Evolutionary conservation across 2,329 filamentous ascomycete genomes (phyloP), one percentile per base, ranked within the genome.

Genomic region (Colletotrichum sp.): DNA sequence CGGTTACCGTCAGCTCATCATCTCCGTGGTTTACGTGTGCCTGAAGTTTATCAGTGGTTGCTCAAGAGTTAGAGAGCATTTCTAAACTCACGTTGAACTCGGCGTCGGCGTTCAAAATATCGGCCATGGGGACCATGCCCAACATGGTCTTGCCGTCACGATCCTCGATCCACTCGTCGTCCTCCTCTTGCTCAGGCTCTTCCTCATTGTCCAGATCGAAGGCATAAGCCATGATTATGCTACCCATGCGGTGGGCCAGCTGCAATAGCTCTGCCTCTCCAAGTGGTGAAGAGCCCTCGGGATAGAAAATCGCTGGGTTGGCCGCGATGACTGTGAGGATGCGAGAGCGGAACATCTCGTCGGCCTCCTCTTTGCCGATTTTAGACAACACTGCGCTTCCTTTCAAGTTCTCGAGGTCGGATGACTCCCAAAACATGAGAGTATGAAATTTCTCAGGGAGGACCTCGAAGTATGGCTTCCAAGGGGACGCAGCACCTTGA

Each of bases 61-160:
- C 28, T 26, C 7, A 21, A n/a, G 10, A 10, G 1, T 12, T 1
- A 5, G 18, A 26, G 14, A 28, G 5, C 3, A 38, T 18, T 5
- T 3, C 8, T 2, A 2, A 3, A 28, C 88, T 79, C 79, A 94
- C 94, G 79, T 98, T 98, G 83, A 97, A 97, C 78, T 95, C 92
- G 6, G 94, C 95, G 82, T 98, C 95, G 0, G 96, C 95, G 80
- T 98, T 98, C 36, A 98, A 88, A 81, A 98, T 93, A 82, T 98
- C 96, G 2, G 96, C 96, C 87, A 98, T 90, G 2, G 96, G 95
- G 0, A 98, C 94, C 95, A 98, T 97, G 68, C 94, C 96, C 84
- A 98, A 95, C 82, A 89, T 85, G 1, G 87, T 85, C 77, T 87
- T 87, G 10, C 87, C 87, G 4, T 92, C 88, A 66, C 89, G 88